Conservation (phyloP, 225 moss, liverwort and hornwort species). For the Lunularia cruciata region DNA sequence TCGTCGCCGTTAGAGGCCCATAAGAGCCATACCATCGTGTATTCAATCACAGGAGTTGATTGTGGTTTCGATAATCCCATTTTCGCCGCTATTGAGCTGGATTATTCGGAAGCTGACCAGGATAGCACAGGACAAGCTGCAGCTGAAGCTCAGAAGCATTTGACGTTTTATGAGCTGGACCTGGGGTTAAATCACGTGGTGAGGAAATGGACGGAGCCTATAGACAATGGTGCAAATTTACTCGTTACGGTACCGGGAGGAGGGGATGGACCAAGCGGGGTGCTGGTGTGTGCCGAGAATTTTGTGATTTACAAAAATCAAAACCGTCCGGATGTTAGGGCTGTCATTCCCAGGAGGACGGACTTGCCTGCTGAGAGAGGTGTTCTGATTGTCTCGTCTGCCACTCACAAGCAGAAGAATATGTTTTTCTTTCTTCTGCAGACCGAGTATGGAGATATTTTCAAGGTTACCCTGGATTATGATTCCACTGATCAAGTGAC, state of each 20-base stretch:
- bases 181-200: slow-evolving; percentile 95
- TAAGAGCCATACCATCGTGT: slow-evolving; percentile 95
- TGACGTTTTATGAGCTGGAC: slow-evolving; percentile 98
- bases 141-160: slow-evolving; percentile 93
- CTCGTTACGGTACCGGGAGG: slow-evolving; percentile 96
- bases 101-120: slow-evolving; percentile 96
- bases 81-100: slow-evolving; percentile 95
- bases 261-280: slow-evolving; percentile 95
- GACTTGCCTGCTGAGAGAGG: slow-evolving; percentile 92
- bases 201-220: slow-evolving; percentile 96
- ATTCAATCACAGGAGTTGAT: slow-evolving; percentile 91
- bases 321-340: slow-evolving; percentile 88
- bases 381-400: slow-evolving; percentile 89
- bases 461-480: slow-evolving; percentile 90
- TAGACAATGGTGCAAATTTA: slow-evolving; percentile 93
- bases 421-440: slow-evolving; percentile 96
- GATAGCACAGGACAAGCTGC: slow-evolving; percentile 96
- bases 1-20: slow-evolving; percentile 85
- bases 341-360: slow-evolving; percentile 86
- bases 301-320: slow-evolving; percentile 99
- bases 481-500: slow-evolving; percentile 88
- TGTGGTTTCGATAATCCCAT: slow-evolving; percentile 99
- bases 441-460: slow-evolving; percentile 96
- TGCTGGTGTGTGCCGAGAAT: slow-evolving; percentile 97
- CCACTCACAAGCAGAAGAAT: slow-evolving; percentile 86